Base-by-base conservation (phyloP, 1,139 yeast species). In the Geotrichum carabidarum region DNA sequence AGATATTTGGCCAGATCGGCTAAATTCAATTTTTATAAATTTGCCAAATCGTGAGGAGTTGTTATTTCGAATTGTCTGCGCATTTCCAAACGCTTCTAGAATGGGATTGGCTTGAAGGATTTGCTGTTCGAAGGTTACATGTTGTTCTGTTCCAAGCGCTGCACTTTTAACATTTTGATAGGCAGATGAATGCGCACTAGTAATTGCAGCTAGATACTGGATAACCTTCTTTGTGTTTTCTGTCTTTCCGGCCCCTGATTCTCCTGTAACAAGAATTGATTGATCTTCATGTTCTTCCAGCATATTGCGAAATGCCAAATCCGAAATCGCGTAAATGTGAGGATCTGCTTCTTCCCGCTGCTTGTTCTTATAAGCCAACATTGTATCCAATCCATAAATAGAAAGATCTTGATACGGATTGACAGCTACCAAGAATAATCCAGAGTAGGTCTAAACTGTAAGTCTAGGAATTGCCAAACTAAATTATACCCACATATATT, bases 161-260 rank as follows among this genome's bases (percentile, higher is more conserved):
- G 49, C 51, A 15, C 40, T 40, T 38, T 44, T 40, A 5, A 46
- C 44, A 37, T 46, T 44, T 9, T 46, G 52, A 38, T 31, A 54
- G 48, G n/a, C 57, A 57, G 48, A 49, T 44, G 57, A 47, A 31
- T 62, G 65, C 0, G 50, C 22, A 27, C 43, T 31, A 32, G 93
- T 82, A 41, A 89, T 83, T 6, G 91, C 83, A 0, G 97, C 89
- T 56, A 94, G 76, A 70, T 90, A 93, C 69, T 91, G 98, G 60
- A 94, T 86, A 57, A 93, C 91, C 65, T 87, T 89, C 70, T 93
- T 93, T n/a, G 99, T 93, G 63, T 89, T 93, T 71, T 93, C 99
- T 0, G 99, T 93, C 69, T 93, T 93, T 56, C 99, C 99, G 0
- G 99, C 99, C 58, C 99, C 99, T 32, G 96, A 86, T 68, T 94